phyloP scores from a whole-genome alignment of 2,329 filamentous ascomycete species.

The Stagonosporopsis rhizophila region DNA sequence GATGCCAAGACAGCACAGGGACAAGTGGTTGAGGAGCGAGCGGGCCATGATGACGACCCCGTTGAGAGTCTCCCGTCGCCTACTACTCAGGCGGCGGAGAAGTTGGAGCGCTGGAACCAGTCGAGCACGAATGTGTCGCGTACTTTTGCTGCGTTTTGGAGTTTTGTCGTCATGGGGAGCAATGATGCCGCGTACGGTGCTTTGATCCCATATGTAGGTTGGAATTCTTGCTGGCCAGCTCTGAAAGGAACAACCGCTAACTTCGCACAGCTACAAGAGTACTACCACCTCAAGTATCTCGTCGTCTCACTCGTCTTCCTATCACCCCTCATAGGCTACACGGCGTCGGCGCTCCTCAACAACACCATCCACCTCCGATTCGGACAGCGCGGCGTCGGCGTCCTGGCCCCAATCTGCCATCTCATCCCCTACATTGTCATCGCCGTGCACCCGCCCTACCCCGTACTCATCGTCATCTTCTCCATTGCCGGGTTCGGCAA shows the following conservation, averaged over 20 bases:
- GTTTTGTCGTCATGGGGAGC: conserved; percentile 71
- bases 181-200: conserved; percentile 71
- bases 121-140: conserved; percentile 65
- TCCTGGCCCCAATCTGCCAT: conserved; percentile 69
- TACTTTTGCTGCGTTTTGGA: conserved; percentile 65
- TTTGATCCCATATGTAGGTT: conserved; percentile 57
- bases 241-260: not conserved
- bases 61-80: conserved; percentile 56
- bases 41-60: conserved; percentile 30
- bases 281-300: conserved; percentile 68
- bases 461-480: conserved; percentile 69
- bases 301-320: conserved; percentile 72
- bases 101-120: conserved; percentile 68
- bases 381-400: conserved; percentile 75
- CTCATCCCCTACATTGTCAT: conserved; percentile 70
- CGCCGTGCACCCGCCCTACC: conserved; percentile 72
- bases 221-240: not conserved
- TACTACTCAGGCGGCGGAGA: conserved; percentile 50
- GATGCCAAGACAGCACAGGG: conserved; percentile 27
- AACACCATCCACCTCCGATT: conserved; percentile 68
- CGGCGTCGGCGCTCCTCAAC: conserved; percentile 68
- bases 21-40: conserved; percentile 28
- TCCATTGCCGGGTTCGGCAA: conserved; percentile 74
- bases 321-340: conserved; percentile 71
- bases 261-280: conserved; percentile 62